A percentile compares a stretch with the other conserved stretches of the same genome.
Evolutionary conservation across 257 asterid genomes (phyloP).

Genomic region (Fraxinus excelsior): DNA sequence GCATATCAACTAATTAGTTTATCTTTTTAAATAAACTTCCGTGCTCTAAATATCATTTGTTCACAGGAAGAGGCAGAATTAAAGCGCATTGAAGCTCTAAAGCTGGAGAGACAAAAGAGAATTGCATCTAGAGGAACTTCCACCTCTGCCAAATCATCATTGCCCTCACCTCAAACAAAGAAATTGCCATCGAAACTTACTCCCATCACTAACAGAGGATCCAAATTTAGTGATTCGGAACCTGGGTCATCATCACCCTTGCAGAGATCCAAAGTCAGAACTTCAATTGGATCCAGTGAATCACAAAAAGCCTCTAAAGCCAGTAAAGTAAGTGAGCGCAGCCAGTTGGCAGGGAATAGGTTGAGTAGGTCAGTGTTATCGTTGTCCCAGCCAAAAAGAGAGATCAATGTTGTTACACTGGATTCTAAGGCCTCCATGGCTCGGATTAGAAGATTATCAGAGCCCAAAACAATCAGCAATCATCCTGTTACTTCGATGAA

Average conservation of each 20-base stretch:
- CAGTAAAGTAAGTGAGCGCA: conserved; percentile 51
- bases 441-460: conserved; percentile 77
- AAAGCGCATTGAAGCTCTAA: conserved; percentile 76
- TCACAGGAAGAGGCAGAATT: conserved; percentile 76
- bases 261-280: conserved; percentile 86
- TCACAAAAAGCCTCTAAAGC: conserved; percentile 51
- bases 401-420: conserved; percentile 47
- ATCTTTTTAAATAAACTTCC: conserved; percentile 18
- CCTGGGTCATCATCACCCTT: conserved; percentile 87
- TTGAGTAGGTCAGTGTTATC: conserved; percentile 71
- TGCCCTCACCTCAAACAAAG: conserved; percentile 44
- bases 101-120: conserved; percentile 81
- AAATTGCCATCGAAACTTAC: conserved; percentile 65
- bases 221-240: conserved; percentile 87
- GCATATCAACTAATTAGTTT: background rate
- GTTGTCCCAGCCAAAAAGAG: conserved; percentile 63
- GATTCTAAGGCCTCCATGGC: conserved; percentile 69
- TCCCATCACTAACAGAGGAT: conserved; percentile 64
- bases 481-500: conserved; percentile 45
- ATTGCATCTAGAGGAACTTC: conserved; percentile 70
- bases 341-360: conserved; percentile 55
- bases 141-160: conserved; percentile 43
- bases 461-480: conserved; percentile 60
- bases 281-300: conserved; percentile 50
- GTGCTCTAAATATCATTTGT: conserved; percentile 13